These are phyloP conservation scores for Yamadazyma jaroonii DNA, from an alignment of 1,139 yeast species.

Conservation along the genomic window DNA sequence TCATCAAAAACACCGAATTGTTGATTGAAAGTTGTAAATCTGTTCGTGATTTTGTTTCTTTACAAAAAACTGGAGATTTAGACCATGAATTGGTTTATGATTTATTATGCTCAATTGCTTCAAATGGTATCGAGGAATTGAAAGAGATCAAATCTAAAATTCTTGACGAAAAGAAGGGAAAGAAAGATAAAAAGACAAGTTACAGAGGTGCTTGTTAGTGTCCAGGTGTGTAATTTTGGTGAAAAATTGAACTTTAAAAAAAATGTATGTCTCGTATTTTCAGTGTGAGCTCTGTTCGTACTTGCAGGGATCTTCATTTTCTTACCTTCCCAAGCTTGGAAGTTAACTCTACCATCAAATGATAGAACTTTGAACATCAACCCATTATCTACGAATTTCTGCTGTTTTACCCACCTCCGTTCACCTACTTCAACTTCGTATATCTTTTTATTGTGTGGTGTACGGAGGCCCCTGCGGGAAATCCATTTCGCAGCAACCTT, in stretches of 20 bases:
- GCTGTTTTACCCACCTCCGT: too few species aligned
- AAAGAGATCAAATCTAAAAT: constrained; percentile 22
- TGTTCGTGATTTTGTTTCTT: constrained; percentile 21
- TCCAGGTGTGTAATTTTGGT: too few species aligned
- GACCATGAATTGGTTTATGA: constrained; percentile 26
- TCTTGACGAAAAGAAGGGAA: constrained; percentile 12
- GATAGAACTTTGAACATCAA: too few species aligned
- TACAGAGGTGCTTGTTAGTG: constrained; percentile 59
- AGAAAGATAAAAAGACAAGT: constrained; percentile 33
- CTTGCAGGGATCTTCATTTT: too few species aligned
- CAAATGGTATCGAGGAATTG: constrained; percentile 32
- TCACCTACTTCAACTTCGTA: too few species aligned
- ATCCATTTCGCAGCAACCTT: not conserved
- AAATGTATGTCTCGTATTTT: too few species aligned
- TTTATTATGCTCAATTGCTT: constrained; percentile 37
- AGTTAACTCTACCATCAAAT: too few species aligned
- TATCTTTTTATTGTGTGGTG: too few species aligned
- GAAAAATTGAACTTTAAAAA: too few species aligned
- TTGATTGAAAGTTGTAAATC: constrained; percentile 40
- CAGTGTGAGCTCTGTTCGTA: too few species aligned
- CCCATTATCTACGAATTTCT: too few species aligned
- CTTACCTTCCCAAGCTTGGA: too few species aligned
- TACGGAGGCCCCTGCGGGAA: not conserved
- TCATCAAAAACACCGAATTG: constrained; percentile 53
- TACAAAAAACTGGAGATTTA: constrained; percentile 18